Evolutionary conservation across 2,329 filamentous ascomycete species (phyloP).

Genomic region (Sporothrix dimorphospora): DNA sequence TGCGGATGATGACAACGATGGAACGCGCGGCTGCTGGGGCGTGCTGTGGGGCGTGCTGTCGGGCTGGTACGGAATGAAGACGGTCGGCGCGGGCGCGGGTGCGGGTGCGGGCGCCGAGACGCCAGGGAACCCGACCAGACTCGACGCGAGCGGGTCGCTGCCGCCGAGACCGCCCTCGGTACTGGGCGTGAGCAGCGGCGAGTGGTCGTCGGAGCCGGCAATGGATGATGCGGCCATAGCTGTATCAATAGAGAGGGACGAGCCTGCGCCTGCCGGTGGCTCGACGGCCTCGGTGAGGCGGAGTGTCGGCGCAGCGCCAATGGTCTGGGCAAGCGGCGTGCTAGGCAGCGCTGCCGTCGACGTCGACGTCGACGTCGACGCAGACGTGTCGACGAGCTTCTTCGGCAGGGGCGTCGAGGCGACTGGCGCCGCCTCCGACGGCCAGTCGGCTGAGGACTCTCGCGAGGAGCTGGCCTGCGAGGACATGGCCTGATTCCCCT

Average conservation of each 20-base stretch:
- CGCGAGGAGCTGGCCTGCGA: neutral
- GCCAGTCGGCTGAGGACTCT: conserved; percentile 7
- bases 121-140: neutral
- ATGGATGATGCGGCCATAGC: neutral
- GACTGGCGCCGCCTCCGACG: neutral
- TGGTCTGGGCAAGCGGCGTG: conserved; percentile 23
- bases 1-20: conserved; percentile 34
- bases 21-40: neutral
- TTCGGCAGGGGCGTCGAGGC: neutral
- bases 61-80: conserved; percentile 60
- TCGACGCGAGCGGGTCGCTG: neutral
- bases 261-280: no score
- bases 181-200: conserved; percentile 28
- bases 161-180: conserved; percentile 26
- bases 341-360: conserved; percentile 24
- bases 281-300: neutral
- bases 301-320: conserved; percentile 5
- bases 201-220: conserved; percentile 34
- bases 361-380: neutral
- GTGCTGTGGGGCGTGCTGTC: conserved; percentile 49
- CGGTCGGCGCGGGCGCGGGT: conserved; percentile 40
- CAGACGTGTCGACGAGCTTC: neutral
- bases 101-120: neutral
- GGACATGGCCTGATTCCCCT: neutral
- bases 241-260: neutral